These are phyloP conservation scores for Bullera alba DNA, from an alignment of 768 basidiomycete species.

Conservation along the genomic window DNA sequence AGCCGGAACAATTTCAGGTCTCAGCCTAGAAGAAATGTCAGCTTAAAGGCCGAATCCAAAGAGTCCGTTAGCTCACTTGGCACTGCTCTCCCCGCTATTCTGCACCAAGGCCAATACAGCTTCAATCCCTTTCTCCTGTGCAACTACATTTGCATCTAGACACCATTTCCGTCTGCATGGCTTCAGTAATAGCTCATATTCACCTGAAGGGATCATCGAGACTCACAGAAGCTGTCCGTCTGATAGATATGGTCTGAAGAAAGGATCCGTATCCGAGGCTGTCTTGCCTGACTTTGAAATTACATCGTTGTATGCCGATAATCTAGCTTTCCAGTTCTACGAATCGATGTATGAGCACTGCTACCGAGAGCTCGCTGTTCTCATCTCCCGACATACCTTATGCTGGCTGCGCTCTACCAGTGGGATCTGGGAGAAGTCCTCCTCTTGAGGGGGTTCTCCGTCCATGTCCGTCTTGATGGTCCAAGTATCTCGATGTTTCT, in stretches of 20 bases:
- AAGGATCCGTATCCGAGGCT: conserved; percentile 86
- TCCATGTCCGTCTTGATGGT: too few species aligned
- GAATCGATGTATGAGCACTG: conserved; percentile 1
- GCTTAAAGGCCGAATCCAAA: not conserved
- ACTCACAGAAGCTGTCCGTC: conserved; percentile 60
- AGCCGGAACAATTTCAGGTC: conserved; percentile 64
- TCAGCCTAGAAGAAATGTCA: not conserved
- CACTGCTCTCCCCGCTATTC: conserved; percentile 81
- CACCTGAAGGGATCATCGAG: not conserved
- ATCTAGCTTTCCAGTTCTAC: conserved; percentile 92
- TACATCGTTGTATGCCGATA: conserved; percentile 82
- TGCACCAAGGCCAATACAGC: conserved; percentile 77
- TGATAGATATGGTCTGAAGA: conserved; percentile 80
- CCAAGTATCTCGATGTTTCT: too few species aligned
- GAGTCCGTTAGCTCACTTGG: conserved; percentile 47
- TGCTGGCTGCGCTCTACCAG: conserved; percentile 75
- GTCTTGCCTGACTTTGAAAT: conserved; percentile 80
- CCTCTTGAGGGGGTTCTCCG: conserved; percentile 82
- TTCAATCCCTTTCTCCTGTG: conserved; percentile 96
- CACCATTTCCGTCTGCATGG: conserved; percentile 64
- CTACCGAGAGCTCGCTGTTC: not conserved
- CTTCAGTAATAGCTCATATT: not conserved
- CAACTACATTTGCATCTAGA: conserved; percentile 88
- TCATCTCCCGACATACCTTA: conserved; percentile 51
- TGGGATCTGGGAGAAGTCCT: conserved; percentile 77